Evolutionary conservation across 2,329 filamentous ascomycete genomes (phyloP).

Genomic region (Pseudogymnoascus sp.): DNA sequence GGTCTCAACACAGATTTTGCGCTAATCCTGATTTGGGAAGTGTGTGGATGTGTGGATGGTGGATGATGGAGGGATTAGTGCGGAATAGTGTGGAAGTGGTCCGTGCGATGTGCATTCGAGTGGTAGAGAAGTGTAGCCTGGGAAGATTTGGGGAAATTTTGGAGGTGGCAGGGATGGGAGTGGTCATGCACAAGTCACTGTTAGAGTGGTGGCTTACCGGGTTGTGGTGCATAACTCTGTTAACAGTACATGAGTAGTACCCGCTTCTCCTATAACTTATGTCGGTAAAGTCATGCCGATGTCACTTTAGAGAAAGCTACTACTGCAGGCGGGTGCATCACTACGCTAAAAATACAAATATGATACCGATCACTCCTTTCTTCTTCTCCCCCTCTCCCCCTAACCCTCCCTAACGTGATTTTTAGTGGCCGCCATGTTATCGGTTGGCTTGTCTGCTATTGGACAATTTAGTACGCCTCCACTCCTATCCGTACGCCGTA

Average conservation of each 20-base stretch:
- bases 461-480: background rate
- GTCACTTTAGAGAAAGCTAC: background rate
- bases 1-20: slow-evolving; percentile 5
- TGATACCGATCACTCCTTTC: background rate
- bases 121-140: background rate
- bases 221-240: background rate
- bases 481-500: too few species aligned
- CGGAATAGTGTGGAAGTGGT: background rate
- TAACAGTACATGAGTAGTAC: background rate
- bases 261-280: background rate
- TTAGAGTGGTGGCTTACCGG: background rate
- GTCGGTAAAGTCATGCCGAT: background rate
- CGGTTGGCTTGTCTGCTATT: background rate
- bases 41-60: too few species aligned
- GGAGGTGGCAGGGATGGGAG: background rate
- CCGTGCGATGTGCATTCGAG: background rate
- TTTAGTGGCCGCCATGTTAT: background rate
- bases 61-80: background rate
- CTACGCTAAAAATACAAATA: background rate
- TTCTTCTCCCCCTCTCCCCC: background rate
- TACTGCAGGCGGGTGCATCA: background rate
- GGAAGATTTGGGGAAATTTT: background rate
- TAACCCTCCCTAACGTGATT: background rate
- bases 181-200: background rate
- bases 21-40: background rate